phyloP scores from a whole-genome alignment of 2,329 filamentous ascomycete species.

The Phoma sp. region DNA sequence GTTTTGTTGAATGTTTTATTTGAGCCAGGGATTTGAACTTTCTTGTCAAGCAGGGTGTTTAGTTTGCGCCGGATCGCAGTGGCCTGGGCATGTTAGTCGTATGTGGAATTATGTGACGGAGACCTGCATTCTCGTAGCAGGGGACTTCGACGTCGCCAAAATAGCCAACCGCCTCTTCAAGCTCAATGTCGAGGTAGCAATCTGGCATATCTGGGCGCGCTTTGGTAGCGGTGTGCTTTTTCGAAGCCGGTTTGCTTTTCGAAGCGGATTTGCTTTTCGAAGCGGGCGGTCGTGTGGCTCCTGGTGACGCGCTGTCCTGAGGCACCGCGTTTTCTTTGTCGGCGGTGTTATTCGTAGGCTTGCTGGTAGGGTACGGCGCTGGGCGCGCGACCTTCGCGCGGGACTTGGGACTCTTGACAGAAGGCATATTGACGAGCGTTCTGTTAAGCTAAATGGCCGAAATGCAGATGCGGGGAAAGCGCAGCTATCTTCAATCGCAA shows the following conservation, averaged over 20 bases:
- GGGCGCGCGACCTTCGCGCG: background rate
- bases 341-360: background rate
- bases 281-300: constrained; percentile 4
- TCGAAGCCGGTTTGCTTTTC: too few species aligned
- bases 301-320: background rate
- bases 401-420: background rate
- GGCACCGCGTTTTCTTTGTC: background rate
- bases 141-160: constrained; percentile 22
- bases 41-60: constrained; percentile 22
- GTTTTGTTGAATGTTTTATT: constrained; percentile 25
- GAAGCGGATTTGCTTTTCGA: too few species aligned
- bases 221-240: too few species aligned
- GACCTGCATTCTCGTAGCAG: constrained; percentile 23
- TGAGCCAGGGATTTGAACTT: constrained; percentile 20
- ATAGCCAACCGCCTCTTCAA: constrained; percentile 14
- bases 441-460: too few species aligned
- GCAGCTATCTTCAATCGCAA: too few species aligned
- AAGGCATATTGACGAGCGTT: background rate
- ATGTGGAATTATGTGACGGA: background rate
- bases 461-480: too few species aligned
- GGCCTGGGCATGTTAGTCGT: constrained; percentile 7
- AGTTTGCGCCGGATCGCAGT: constrained; percentile 24
- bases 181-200: constrained; percentile 25
- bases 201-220: too few species aligned
- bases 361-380: background rate